A percentile compares a stretch with the other conserved stretches of the same genome.
These are phyloP conservation scores for Cryptomeria japonica DNA, from an alignment of 75 land plant species.

Conservation along the genomic window DNA sequence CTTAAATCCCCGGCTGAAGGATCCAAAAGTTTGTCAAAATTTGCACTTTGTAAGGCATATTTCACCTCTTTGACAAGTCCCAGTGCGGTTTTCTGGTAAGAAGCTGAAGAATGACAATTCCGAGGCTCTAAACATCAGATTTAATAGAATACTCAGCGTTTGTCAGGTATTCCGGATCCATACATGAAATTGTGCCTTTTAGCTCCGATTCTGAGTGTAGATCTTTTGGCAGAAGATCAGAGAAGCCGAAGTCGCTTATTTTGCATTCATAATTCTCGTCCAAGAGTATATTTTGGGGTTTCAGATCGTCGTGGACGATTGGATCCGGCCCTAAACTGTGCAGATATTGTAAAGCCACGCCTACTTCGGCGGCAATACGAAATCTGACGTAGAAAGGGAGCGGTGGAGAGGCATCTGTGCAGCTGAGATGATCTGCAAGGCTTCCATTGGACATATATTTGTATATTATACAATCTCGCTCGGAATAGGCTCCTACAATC, in stretches of 20 bases:
- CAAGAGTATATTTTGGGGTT: constrained; percentile 71
- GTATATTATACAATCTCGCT: constrained; percentile 54
- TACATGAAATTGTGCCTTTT: constrained; percentile 11
- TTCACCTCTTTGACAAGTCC: constrained; percentile 13
- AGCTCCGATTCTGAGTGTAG: neutral
- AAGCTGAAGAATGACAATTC: constrained; percentile 29
- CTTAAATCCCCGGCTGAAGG: constrained; percentile 17
- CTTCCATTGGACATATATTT: constrained; percentile 68
- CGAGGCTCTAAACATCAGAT: constrained; percentile 47
- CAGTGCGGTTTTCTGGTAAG: constrained; percentile 21
- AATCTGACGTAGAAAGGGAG: constrained; percentile 61
- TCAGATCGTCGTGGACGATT: constrained; percentile 73
- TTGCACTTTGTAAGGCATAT: neutral
- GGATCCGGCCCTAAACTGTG: constrained; percentile 54
- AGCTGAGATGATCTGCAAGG: constrained; percentile 61
- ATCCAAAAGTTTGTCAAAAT: constrained; percentile 33
- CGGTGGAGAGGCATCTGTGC: constrained; percentile 38
- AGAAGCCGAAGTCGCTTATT: constrained; percentile 31
- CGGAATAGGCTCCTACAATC: constrained; percentile 71
- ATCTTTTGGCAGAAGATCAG: constrained; percentile 16
- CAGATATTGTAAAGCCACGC: constrained; percentile 57
- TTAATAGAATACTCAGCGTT: constrained; percentile 32
- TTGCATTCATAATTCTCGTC: constrained; percentile 50
- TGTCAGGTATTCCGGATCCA: constrained; percentile 19
- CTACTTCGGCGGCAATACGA: constrained; percentile 57